A percentile compares a stretch with the other conserved stretches of the same genome.
phyloP scores from a whole-genome alignment of 1,139 yeast genomes.

The Candida neerlandica region DNA sequence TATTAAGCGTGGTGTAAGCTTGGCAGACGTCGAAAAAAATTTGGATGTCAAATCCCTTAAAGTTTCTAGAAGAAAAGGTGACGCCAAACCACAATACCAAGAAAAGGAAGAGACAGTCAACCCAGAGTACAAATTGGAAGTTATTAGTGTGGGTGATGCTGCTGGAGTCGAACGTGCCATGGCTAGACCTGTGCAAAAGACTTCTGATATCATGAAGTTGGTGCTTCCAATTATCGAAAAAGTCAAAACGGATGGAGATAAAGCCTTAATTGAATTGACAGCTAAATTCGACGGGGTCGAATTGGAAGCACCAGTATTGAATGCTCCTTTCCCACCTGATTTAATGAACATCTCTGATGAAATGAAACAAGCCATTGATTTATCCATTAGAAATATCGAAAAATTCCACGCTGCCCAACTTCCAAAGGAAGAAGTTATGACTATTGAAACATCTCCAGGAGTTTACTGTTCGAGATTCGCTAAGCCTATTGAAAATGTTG shows the following conservation, averaged over 20 bases:
- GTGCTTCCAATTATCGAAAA: constrained; percentile 86
- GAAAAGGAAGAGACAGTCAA: constrained; percentile 13
- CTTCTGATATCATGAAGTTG: constrained; percentile 86
- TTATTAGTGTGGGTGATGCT: constrained; percentile 50
- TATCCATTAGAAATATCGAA: constrained; percentile 84
- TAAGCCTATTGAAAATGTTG: constrained; percentile 91
- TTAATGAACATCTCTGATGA: constrained; percentile 77
- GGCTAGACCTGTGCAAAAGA: constrained; percentile 87
- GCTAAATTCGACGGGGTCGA: constrained; percentile 87
- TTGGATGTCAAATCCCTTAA: constrained; percentile 81
- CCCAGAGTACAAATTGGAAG: constrained; percentile 57
- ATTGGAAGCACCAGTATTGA: constrained; percentile 68
- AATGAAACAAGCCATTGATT: constrained; percentile 81
- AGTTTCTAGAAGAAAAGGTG: constrained; percentile 93
- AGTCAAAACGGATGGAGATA: constrained; percentile 79
- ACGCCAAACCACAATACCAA: constrained; percentile 78
- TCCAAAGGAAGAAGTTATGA: constrained; percentile 63
- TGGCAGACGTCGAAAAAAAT: constrained; percentile 81
- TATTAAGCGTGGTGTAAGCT: constrained; percentile 75
- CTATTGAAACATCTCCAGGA: constrained; percentile 94
- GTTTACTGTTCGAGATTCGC: constrained; percentile 93
- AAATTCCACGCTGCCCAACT: constrained; percentile 95
- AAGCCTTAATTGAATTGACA: constrained; percentile 82
- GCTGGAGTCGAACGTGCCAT: constrained; percentile 60
- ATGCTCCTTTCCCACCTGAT: constrained; percentile 83